Base-by-base conservation (phyloP, 495 filamentous ascomycete species). In the Talaromyces liani region DNA sequence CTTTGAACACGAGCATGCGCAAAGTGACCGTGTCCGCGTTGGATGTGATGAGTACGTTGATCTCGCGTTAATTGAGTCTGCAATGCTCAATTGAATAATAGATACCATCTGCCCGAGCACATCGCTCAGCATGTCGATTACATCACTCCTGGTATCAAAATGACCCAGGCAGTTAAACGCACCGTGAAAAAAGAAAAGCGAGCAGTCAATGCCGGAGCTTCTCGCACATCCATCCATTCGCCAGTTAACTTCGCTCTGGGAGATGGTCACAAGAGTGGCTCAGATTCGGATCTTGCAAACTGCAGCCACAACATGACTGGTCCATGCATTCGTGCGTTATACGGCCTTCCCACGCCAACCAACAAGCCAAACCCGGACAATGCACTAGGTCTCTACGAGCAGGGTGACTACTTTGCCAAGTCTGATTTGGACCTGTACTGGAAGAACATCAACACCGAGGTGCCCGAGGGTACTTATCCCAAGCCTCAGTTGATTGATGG, bases 391-490 rank as follows among this genome's bases (percentile, higher is more conserved):
- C 80, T 86, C 41, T 78, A 79, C 39, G 82, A 85, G 65, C 79
- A 75, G 64, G 77, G 72, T 34, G 72, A 76, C 62, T 80, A 81
- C 63, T 79, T 73, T 72, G 70, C 83, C 69, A 81, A 86, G 64
- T 71, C 72, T 0, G 85, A 88, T 65, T 71, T 89, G 22, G 77
- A 87, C 63, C 70, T 78, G 6, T 89, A 82, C 70, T 88, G 83
- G 70, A 76, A 73, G 56, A 76, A 78, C 58, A 80, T 81, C 66
- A 73, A 67, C 41, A 70, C 73, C 9, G 72, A 69, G 58, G 67
- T 74, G n/a, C 79, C 79, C 2, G 64, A 68, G 27, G 81, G 80
- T 27, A 77, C 71, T 9, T 75, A 76, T 18, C 80, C 79, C 4
- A 76, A 70, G 18, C 68, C 77, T 6, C 71, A 77, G 22, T 65